phyloP scores from a whole-genome alignment of 2,329 filamentous ascomycete species.

The Teratosphaeriaceae sp. region DNA sequence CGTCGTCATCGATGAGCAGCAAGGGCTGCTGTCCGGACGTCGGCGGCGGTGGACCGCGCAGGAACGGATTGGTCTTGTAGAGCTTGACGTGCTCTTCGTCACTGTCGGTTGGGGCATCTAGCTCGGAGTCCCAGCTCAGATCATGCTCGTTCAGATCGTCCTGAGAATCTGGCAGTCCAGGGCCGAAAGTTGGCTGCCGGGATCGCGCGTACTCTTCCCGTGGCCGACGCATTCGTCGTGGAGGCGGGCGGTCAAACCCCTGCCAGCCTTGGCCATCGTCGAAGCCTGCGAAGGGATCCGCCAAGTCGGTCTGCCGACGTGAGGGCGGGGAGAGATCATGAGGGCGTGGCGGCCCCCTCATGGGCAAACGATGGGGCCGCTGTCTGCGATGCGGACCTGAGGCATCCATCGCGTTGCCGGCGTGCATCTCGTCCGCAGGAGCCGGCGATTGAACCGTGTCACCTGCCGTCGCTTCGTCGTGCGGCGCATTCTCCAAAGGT shows the following conservation, averaged over 20 bases:
- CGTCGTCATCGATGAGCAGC: background rate
- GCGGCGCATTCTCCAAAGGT: too few species aligned
- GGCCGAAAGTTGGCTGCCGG: background rate
- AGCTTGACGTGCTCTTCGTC: constrained; percentile 5
- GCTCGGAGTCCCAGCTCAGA: constrained; percentile 4
- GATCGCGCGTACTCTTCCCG: background rate
- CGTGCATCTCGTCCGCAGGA: background rate
- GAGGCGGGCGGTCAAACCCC: background rate
- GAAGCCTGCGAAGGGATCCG: background rate
- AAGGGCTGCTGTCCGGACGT: background rate
- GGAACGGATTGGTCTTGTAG: background rate
- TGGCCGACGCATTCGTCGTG: background rate
- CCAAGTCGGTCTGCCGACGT: background rate
- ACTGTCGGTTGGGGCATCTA: constrained; percentile 1
- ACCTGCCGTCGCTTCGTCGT: too few species aligned
- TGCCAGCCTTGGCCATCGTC: background rate
- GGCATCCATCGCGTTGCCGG: background rate
- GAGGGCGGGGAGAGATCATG: background rate
- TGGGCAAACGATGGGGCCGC: background rate
- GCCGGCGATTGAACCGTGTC: too few species aligned
- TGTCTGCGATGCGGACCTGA: background rate
- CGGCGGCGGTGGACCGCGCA: background rate
- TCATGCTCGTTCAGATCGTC: background rate
- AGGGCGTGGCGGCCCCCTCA: background rate
- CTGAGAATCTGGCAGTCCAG: background rate